phyloP scores from a whole-genome alignment of 2,329 filamentous ascomycete genomes.

The Pseudogymnoascus sp. region DNA sequence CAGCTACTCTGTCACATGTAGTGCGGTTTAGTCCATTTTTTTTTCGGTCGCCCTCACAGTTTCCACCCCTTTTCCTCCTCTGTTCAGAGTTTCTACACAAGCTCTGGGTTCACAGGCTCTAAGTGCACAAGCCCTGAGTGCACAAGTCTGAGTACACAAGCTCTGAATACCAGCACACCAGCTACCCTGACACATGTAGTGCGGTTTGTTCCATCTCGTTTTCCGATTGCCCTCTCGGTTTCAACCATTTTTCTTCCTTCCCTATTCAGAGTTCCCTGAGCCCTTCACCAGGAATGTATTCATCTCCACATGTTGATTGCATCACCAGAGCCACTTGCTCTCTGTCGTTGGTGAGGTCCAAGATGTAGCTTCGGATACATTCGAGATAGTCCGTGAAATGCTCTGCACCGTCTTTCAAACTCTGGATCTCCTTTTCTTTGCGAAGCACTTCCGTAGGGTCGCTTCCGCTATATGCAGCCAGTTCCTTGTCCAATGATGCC shows the following conservation, averaged over 20 bases:
- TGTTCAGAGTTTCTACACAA: constrained; percentile 24
- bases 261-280: constrained; percentile 32
- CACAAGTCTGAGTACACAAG: background rate
- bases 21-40: background rate
- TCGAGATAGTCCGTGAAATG: constrained; percentile 29
- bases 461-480: constrained; percentile 26
- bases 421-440: constrained; percentile 24
- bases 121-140: background rate
- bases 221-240: background rate
- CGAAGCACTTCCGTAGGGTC: constrained; percentile 26
- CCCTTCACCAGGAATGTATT: constrained; percentile 40
- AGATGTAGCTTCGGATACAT: constrained; percentile 24
- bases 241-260: background rate
- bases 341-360: constrained; percentile 26
- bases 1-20: background rate
- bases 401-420: constrained; percentile 23
- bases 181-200: background rate
- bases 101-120: background rate
- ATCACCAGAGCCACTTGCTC: constrained; percentile 31
- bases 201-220: background rate
- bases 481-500: constrained; percentile 24
- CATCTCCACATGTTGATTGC: constrained; percentile 36
- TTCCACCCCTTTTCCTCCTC: background rate
- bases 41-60: background rate
- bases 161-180: background rate